Percentiles rank a stretch among this genome's conserved stretches.
Evolutionary conservation across 305 asterid species (phyloP).

Genomic region (Rubia occidens): DNA sequence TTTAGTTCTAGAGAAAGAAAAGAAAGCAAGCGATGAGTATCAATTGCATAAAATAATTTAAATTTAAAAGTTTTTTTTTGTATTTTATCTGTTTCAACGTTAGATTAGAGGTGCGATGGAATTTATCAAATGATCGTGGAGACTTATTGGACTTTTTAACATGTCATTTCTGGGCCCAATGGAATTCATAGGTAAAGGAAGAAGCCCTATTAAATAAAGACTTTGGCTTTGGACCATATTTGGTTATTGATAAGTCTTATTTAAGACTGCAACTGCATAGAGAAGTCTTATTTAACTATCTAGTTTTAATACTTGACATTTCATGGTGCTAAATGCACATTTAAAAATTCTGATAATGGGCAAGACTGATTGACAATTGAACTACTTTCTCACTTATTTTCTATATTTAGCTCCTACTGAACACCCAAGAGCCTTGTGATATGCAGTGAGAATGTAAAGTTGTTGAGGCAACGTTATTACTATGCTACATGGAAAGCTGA

Average conservation of each 20-base stretch:
- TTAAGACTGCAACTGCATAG: background rate
- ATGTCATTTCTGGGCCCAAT: too few species aligned
- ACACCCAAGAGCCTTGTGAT: background rate
- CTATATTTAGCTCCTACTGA: background rate
- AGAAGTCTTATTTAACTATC: background rate
- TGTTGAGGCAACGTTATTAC: constrained; percentile 88
- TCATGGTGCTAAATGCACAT: background rate
- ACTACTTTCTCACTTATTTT: background rate
- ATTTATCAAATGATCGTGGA: background rate
- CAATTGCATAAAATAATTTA: background rate
- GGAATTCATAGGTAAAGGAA: background rate
- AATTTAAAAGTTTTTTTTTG: background rate
- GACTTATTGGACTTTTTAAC: too few species aligned
- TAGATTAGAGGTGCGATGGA: background rate
- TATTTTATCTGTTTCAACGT: background rate
- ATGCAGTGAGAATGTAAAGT: constrained; percentile 82
- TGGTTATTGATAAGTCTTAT: background rate
- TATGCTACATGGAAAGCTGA: constrained; percentile 99
- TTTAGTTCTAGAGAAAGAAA: background rate
- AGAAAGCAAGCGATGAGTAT: background rate
- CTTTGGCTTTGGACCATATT: background rate
- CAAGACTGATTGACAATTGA: background rate
- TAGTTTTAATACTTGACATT: background rate
- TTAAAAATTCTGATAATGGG: background rate
- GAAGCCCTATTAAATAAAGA: background rate